A percentile compares a stretch with the other conserved stretches of the same genome.
Conservation (phyloP, 768 basidiomycete genomes). For the Terana coerulea region DNA sequence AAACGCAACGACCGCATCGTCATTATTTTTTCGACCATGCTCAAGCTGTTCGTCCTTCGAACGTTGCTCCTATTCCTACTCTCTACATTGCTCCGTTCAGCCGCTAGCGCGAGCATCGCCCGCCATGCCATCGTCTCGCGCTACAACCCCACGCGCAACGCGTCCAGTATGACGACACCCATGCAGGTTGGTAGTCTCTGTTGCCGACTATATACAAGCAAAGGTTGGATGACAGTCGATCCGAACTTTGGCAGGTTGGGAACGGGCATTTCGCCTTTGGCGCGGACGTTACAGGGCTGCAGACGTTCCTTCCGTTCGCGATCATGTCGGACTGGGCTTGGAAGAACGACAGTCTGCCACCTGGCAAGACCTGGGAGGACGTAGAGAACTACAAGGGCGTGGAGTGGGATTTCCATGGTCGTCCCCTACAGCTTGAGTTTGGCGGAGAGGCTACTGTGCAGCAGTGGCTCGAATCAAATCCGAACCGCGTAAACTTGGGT, state of each 20-base stretch:
- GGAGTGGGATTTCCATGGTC: constrained; percentile 48
- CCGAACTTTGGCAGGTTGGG: no score
- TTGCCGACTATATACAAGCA: no score
- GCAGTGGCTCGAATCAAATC: constrained; percentile 58
- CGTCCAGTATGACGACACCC: constrained; percentile 43
- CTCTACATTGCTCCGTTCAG: background rate
- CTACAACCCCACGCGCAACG: constrained; percentile 49
- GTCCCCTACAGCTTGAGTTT: constrained; percentile 48
- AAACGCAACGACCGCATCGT: background rate
- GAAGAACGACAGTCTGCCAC: constrained; percentile 55
- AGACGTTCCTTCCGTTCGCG: constrained; percentile 52
- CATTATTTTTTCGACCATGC: background rate
- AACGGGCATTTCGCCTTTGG: constrained; percentile 63
- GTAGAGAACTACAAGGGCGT: constrained; percentile 45
- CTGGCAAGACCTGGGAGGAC: constrained; percentile 37
- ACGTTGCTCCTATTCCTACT: constrained; percentile 1
- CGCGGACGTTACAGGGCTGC: constrained; percentile 53
- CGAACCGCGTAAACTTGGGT: constrained; percentile 55
- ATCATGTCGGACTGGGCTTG: constrained; percentile 59
- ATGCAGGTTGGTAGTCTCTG: no score
- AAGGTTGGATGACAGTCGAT: no score
- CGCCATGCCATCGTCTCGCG: constrained; percentile 42
- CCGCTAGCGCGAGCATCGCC: constrained; percentile 29
- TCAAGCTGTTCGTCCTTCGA: background rate
- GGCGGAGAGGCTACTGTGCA: constrained; percentile 41